Conservation (phyloP, 345 rosid genomes). For the Salix exigua region DNA sequence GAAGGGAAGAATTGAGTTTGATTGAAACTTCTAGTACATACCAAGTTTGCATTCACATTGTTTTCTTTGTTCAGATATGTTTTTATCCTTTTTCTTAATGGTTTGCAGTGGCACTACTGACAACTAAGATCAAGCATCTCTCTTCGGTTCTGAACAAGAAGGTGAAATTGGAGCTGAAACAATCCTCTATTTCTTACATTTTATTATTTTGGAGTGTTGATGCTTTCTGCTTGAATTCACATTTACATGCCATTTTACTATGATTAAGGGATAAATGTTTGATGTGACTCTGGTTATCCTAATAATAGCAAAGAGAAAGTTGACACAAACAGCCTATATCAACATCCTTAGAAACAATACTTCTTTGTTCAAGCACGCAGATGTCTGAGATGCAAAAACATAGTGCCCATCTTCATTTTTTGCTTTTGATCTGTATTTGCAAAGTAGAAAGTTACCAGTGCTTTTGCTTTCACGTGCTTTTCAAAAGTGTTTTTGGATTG, state of each 20-base stretch:
- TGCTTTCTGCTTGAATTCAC: neutral
- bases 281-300: neutral
- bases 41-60: neutral
- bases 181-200: neutral
- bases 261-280: neutral
- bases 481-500: no score
- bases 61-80: neutral
- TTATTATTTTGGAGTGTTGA: neutral
- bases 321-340: neutral
- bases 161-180: conserved; percentile 35
- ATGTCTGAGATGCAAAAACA: no score
- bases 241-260: neutral
- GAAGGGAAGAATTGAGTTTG: no score
- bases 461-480: no score
- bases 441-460: no score
- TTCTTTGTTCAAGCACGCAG: no score
- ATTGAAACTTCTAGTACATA: no score
- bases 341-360: neutral
- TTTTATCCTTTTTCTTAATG: conserved; percentile 4
- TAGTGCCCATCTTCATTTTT: no score
- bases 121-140: conserved; percentile 88
- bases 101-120: conserved; percentile 85
- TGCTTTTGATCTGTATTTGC: no score
- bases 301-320: neutral
- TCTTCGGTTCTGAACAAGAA: conserved; percentile 74